Conservation (phyloP, 1,139 yeast species). For the Pichia sp. region DNA sequence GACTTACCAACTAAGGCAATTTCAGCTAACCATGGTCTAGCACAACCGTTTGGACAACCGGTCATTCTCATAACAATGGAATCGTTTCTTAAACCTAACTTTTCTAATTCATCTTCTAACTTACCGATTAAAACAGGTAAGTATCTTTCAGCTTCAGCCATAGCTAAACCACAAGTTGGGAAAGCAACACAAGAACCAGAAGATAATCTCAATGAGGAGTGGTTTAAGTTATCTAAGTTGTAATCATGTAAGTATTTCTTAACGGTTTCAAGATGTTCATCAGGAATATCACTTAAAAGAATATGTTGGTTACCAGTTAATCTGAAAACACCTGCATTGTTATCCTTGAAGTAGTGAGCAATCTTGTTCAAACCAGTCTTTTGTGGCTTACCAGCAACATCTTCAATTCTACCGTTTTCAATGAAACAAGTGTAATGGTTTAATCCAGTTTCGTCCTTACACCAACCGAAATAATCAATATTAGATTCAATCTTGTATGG, state of each 20-base stretch:
- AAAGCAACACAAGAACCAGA: constrained; percentile 98
- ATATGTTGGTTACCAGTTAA: constrained; percentile 96
- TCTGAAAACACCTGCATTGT: constrained; percentile 75
- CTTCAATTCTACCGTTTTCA: constrained; percentile 97
- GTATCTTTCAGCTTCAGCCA: constrained; percentile 98
- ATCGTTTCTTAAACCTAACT: constrained; percentile 91
- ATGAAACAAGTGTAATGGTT: constrained; percentile 94
- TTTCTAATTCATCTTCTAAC: constrained; percentile 83
- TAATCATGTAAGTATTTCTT: constrained; percentile 67
- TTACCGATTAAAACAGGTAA: constrained; percentile 80
- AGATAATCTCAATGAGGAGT: constrained; percentile 77
- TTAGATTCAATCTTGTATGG: constrained; percentile 81
- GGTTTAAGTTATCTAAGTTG: constrained; percentile 77
- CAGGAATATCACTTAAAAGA: constrained; percentile 69
- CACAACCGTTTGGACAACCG: constrained; percentile 99
- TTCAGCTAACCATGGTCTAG: constrained; percentile 98
- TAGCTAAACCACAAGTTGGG: constrained; percentile 98
- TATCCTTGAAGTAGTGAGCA: constrained; percentile 62
- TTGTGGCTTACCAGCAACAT: constrained; percentile 87
- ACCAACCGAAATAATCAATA: constrained; percentile 94
- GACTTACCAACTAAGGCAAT: constrained; percentile 97
- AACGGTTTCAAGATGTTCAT: constrained; percentile 60
- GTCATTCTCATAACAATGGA: constrained; percentile 98
- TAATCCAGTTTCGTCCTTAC: constrained; percentile 79
- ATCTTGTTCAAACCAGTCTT: constrained; percentile 81